Evolutionary conservation across 2,329 filamentous ascomycete species (phyloP).

Genomic region (Aspergillus intermedius): DNA sequence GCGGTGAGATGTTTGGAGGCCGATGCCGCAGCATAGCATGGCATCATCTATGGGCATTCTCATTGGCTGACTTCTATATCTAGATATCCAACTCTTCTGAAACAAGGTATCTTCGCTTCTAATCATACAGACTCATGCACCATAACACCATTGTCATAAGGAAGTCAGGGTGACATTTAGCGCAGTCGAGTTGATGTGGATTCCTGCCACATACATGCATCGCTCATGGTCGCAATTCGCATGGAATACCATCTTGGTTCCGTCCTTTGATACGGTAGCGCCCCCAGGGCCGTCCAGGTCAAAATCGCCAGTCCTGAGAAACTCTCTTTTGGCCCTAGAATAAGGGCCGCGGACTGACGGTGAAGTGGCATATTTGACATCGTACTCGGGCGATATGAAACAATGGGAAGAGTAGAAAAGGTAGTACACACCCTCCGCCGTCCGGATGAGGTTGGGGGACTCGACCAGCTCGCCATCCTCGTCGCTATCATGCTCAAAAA

Average conservation of each 20-base stretch:
- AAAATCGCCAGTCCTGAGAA: slow-evolving; percentile 28
- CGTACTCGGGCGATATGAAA: slow-evolving; percentile 48
- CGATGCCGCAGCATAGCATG: slow-evolving; percentile 1
- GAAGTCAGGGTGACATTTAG: slow-evolving; percentile 2
- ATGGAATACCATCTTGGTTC: slow-evolving; percentile 25
- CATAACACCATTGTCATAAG: neutral
- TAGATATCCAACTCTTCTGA: neutral
- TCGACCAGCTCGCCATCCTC: slow-evolving; percentile 57
- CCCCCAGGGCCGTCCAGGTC: slow-evolving; percentile 20
- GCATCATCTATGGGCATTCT: slow-evolving; percentile 6
- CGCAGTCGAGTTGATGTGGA: slow-evolving; percentile 13
- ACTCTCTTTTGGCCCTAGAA: slow-evolving; percentile 20
- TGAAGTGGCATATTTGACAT: slow-evolving; percentile 53
- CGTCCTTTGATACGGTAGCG: slow-evolving; percentile 19
- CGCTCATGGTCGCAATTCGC: slow-evolving; percentile 18
- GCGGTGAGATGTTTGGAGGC: too few species aligned
- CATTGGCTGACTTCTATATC: slow-evolving; percentile 4
- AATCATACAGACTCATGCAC: too few species aligned
- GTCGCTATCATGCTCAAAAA: slow-evolving; percentile 52
- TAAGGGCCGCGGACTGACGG: slow-evolving; percentile 31
- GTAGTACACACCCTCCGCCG: slow-evolving; percentile 42
- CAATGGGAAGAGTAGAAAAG: slow-evolving; percentile 58
- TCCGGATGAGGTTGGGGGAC: slow-evolving; percentile 46
- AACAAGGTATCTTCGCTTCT: neutral
- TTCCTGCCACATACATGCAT: slow-evolving; percentile 21